Evolutionary conservation across 331 rosid genomes (phyloP), one percentile per base, ranked within the genome.

Genomic region (Pyracantha coccinea): DNA sequence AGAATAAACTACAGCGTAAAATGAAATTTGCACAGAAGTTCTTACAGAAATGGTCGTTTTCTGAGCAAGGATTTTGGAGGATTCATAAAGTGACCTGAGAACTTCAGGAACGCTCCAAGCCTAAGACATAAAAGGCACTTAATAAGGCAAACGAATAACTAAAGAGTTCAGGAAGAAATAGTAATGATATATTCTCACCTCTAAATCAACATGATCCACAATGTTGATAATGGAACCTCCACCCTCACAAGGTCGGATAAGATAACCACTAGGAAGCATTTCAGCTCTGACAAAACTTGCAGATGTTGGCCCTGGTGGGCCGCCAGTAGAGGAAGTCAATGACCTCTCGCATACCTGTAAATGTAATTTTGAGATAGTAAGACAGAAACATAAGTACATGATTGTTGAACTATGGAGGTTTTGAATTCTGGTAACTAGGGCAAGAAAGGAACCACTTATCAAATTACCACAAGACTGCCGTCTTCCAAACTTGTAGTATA

Each of bases 81-180:
- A 94, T 75, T 91, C 96, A 27, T 94, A 94, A n/a, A 94, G 97
- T 55, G 97, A 97, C 80, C 99, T 82, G 57, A 94, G 89, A 29
- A 94, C 99, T 84, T 94, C 98, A 63, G 98, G 98, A 7, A 94
- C 98, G 44, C 98, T 94, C 95, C 95, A 88, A 69, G 89, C 92
- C 98, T 94, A 76, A 2, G 53, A n/a, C 23, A 45, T 58, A 66
- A 33, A 29, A 45, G 29, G 13, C 0, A 21, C 20, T 55, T 1
- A 33, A 17, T 14, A 14, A 11, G 35, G 68, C 25, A 27, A 38
- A 5, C 1, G 8, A 28, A 27, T 6, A 17, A 61, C 19, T 20
- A 47, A 44, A 61, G 10, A 41, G 1, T 8, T 14, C 35, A 14
- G 47, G 5, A 0, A 25, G 10, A 73, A 27, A 44, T 53, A 25